Evolutionary conservation across 495 filamentous ascomycete genomes (phyloP), one percentile per base, ranked within the genome.

Genomic region (Penicillium simplicissimum): DNA sequence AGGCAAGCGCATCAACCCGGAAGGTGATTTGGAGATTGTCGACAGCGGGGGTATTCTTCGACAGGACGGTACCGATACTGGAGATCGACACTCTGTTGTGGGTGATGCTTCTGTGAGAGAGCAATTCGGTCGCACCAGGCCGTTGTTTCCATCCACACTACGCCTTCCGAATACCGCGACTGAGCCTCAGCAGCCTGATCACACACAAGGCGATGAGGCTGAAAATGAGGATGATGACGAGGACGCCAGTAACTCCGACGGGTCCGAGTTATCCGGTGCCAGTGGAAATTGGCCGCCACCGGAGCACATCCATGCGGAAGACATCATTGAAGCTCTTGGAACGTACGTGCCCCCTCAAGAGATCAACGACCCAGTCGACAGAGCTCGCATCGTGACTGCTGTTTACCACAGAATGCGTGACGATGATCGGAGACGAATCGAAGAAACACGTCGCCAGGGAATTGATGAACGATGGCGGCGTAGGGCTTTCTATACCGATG

Each of bases 401-500:
- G 71, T 77, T 21, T 79, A 74, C 57, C 64, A 73, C 47, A 69
- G 79, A 58, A 71, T 83, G 65, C 76, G 68, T 42, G 72, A 75
- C 45, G 76, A 78, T 51, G 73, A 76, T n/a, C 70, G 71, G 49
- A 71, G 73, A 62, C 72, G 75, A 40, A 61, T 76, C 9, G 66
- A 79, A 47, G 71, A 77, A 31, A 65, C 71, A 36, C 75, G 80
- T n/a, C 74, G 74, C 21, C 79, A 79, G 52, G 85, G 83, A 52
- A 79, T 90, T 17, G 80, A 88, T 61, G 87, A 94, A 57, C 85
- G 90, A 51, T 91, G 89, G 88, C 83, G 83, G 62, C 80, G 86
- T 53, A 79, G 90, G 54, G 85, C 85, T 31, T 93, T 93, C 65
- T 93, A 93, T 65, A 81, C 89, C 21, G 91, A 93, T 45, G 89